A percentile compares a stretch with the other conserved stretches of the same genome.
phyloP scores from a whole-genome alignment of 352 stramenopile genomes.

The Pythium plurisporium region DNA sequence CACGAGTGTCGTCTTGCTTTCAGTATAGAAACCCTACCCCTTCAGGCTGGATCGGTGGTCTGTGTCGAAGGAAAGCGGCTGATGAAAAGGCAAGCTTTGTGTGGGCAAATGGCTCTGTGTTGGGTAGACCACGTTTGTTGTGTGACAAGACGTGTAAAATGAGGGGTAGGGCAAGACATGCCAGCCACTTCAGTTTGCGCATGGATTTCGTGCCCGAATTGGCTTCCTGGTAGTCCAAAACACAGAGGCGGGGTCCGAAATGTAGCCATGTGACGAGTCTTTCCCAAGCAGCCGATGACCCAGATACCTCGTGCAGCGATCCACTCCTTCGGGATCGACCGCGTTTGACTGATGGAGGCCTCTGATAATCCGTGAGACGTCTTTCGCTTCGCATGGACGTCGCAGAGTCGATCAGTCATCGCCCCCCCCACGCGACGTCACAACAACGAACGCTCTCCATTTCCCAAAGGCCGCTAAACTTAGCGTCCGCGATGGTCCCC shows the following conservation, averaged over 20 bases:
- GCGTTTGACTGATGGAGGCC: too few relatives aligned
- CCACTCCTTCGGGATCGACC: too few relatives aligned
- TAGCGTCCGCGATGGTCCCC: too few relatives aligned
- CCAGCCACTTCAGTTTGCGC: slow-evolving; percentile 10
- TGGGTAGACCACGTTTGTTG: background rate
- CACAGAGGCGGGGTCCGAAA: background rate
- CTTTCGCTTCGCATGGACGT: too few relatives aligned
- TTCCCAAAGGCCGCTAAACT: too few relatives aligned
- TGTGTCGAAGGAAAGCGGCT: background rate
- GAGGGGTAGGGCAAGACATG: slow-evolving; percentile 1
- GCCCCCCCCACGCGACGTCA: too few relatives aligned
- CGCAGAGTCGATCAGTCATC: too few relatives aligned
- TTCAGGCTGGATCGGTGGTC: slow-evolving; percentile 3
- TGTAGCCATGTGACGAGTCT: slow-evolving; percentile 11
- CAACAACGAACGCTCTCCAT: too few relatives aligned
- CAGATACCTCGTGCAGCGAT: background rate
- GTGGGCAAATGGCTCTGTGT: slow-evolving; percentile 6
- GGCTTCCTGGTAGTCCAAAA: slow-evolving; percentile 4
- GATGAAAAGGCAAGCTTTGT: background rate
- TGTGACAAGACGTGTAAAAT: slow-evolving; percentile 18
- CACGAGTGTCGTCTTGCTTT: background rate
- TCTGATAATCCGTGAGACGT: too few relatives aligned
- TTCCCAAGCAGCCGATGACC: background rate
- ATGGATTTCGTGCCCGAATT: too few relatives aligned
- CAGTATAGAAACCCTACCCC: slow-evolving; percentile 1